Evolutionary conservation across 345 rosid species (phyloP).

Genomic region (Heritiera fomes): DNA sequence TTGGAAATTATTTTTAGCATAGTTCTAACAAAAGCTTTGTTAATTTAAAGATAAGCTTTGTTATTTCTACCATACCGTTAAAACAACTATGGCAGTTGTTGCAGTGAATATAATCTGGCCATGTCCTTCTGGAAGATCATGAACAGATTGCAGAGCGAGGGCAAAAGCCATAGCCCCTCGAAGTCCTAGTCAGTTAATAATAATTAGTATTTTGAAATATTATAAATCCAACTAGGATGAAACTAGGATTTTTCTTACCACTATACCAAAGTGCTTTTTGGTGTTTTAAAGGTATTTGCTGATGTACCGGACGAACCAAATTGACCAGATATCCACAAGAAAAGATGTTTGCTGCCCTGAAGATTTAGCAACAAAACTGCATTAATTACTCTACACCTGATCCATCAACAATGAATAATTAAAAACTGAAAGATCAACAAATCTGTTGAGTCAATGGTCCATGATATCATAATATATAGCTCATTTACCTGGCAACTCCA

Average conservation of each 20-base stretch:
- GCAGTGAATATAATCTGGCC: slow-evolving; percentile 98
- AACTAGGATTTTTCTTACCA: slow-evolving; percentile 55
- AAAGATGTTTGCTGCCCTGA: slow-evolving; percentile 92
- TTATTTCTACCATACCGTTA: slow-evolving; percentile 58
- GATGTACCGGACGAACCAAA: slow-evolving; percentile 72
- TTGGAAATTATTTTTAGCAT: neutral
- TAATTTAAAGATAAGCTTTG: neutral
- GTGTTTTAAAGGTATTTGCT: slow-evolving; percentile 81
- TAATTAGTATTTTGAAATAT: slow-evolving; percentile 13
- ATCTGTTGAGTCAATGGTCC: neutral
- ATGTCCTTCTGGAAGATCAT: slow-evolving; percentile 97
- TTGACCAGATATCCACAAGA: slow-evolving; percentile 93
- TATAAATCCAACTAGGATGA: slow-evolving; percentile 3
- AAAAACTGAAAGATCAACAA: neutral
- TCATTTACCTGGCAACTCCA: slow-evolving; percentile 73
- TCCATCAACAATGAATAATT: neutral
- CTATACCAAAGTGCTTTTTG: slow-evolving; percentile 99
- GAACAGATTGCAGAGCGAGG: slow-evolving; percentile 96
- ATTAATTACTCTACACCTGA: slow-evolving; percentile 29
- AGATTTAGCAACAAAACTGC: slow-evolving; percentile 28
- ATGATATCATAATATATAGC: slow-evolving; percentile 18
- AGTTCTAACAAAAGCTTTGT: neutral
- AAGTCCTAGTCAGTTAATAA: slow-evolving; percentile 60
- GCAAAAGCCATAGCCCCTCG: slow-evolving; percentile 99
- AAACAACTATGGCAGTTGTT: slow-evolving; percentile 93